Conservation (phyloP, 2,329 filamentous ascomycete genomes). For the Talaromyces verruculosus region DNA sequence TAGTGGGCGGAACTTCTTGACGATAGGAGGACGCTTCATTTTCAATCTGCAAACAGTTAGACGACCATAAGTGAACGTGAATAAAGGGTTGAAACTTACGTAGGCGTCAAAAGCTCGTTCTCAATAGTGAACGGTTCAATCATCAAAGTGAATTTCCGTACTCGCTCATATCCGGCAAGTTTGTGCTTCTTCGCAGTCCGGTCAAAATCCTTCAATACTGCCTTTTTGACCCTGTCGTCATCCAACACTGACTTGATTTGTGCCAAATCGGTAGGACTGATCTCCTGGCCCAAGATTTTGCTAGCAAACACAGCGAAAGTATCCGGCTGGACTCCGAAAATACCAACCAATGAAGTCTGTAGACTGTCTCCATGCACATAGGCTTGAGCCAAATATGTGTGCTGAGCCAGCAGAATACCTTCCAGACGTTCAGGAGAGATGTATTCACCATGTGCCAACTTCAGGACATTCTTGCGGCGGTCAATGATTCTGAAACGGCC, state of each 20-base stretch:
- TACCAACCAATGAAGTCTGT: constrained; percentile 76
- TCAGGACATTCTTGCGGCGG: constrained; percentile 98
- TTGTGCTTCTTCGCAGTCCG: constrained; percentile 77
- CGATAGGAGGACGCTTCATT: constrained; percentile 67
- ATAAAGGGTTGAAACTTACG: constrained; percentile 33
- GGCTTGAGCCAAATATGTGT: constrained; percentile 72
- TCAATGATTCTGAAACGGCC: constrained; percentile 93
- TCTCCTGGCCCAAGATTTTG: constrained; percentile 68
- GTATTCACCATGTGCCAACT: constrained; percentile 96
- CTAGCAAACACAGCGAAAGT: constrained; percentile 78
- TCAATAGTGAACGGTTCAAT: constrained; percentile 91
- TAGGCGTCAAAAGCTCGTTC: constrained; percentile 70
- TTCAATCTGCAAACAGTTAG: constrained; percentile 56
- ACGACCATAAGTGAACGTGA: not conserved
- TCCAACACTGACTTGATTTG: constrained; percentile 66
- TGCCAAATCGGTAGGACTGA: constrained; percentile 64
- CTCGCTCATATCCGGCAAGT: constrained; percentile 87
- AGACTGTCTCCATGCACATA: constrained; percentile 89
- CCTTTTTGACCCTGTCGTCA: constrained; percentile 69
- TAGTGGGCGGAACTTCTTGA: constrained; percentile 59
- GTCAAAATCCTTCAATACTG: constrained; percentile 76
- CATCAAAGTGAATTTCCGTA: constrained; percentile 71
- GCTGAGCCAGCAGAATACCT: constrained; percentile 85
- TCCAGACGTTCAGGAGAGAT: constrained; percentile 96
- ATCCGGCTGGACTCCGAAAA: constrained; percentile 86